Evolutionary conservation across 192 early-diverging fungal species (phyloP).

Genomic region (Oehlia diaphana): DNA sequence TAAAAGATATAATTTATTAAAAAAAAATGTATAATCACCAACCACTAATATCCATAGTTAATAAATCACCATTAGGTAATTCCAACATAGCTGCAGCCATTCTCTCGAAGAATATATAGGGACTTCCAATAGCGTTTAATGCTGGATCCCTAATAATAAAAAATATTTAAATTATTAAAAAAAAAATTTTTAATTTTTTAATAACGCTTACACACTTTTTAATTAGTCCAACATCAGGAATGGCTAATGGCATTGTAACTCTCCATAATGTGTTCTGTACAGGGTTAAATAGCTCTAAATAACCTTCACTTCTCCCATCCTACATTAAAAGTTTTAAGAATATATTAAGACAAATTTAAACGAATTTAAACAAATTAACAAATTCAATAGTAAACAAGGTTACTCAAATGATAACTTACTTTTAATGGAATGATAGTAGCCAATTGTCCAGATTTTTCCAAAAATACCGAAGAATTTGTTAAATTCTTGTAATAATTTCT

Average conservation of each 20-base stretch:
- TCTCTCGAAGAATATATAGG: slow-evolving; percentile 45
- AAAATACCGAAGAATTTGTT: slow-evolving; percentile 44
- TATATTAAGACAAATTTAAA: background rate
- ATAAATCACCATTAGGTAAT: slow-evolving; percentile 49
- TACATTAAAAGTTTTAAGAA: slow-evolving; percentile 18
- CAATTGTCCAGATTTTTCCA: slow-evolving; percentile 50
- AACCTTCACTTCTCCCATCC: slow-evolving; percentile 56
- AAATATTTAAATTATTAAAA: background rate
- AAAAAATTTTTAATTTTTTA: background rate
- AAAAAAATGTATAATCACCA: background rate
- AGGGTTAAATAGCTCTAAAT: slow-evolving; percentile 55
- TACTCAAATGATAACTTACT: slow-evolving; percentile 30
- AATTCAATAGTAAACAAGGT: background rate
- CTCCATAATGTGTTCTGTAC: slow-evolving; percentile 51
- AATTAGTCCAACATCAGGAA: slow-evolving; percentile 32
- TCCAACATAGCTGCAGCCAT: slow-evolving; percentile 53
- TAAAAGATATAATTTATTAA: background rate
- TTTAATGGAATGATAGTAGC: slow-evolving; percentile 51
- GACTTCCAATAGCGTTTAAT: slow-evolving; percentile 35
- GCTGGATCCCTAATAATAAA: slow-evolving; percentile 23
- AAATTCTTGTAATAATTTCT: slow-evolving; percentile 48
- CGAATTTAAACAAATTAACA: background rate
- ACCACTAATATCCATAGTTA: slow-evolving; percentile 63
- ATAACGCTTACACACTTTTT: background rate
- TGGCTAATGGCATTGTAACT: slow-evolving; percentile 49